A percentile compares a stretch with the other conserved stretches of the same genome.
Conservation (phyloP, 2,329 filamentous ascomycete species). For the Aureobasidium zeae region DNA sequence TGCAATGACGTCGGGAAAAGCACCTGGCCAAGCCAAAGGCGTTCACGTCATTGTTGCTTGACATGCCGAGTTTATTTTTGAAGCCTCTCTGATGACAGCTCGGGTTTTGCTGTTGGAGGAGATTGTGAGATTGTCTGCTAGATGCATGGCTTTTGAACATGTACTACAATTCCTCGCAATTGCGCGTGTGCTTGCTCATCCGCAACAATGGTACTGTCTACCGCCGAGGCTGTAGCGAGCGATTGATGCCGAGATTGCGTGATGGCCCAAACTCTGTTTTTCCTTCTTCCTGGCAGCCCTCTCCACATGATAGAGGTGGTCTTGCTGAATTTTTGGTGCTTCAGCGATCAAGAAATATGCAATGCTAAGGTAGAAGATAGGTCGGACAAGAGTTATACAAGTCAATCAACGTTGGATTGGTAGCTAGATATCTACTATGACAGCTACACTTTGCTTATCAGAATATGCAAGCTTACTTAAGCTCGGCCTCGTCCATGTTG, state of each 20-base stretch:
- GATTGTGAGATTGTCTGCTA: too few species aligned
- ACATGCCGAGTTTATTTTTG: neutral
- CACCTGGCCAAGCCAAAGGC: slow-evolving; percentile 4
- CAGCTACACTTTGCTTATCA: neutral
- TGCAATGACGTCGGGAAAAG: slow-evolving; percentile 6
- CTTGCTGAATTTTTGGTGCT: too few species aligned
- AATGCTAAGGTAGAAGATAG: too few species aligned
- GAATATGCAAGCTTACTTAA: slow-evolving; percentile 22
- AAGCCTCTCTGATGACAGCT: too few species aligned
- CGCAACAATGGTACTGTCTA: neutral
- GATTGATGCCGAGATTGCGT: neutral
- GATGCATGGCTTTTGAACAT: too few species aligned
- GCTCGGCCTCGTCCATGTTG: slow-evolving; percentile 37
- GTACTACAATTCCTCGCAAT: too few species aligned
- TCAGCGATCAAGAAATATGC: too few species aligned
- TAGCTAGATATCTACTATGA: neutral
- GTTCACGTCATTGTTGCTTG: slow-evolving; percentile 5
- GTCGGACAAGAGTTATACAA: too few species aligned
- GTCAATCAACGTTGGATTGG: too few species aligned
- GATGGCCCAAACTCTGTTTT: slow-evolving; percentile 5
- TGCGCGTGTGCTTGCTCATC: neutral
- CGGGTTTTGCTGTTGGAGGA: too few species aligned
- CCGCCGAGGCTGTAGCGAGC: too few species aligned
- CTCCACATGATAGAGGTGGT: too few species aligned
- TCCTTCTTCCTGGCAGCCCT: neutral